These are phyloP conservation scores for Podospora comata DNA, from an alignment of 495 filamentous ascomycete species.

Conservation along the genomic window DNA sequence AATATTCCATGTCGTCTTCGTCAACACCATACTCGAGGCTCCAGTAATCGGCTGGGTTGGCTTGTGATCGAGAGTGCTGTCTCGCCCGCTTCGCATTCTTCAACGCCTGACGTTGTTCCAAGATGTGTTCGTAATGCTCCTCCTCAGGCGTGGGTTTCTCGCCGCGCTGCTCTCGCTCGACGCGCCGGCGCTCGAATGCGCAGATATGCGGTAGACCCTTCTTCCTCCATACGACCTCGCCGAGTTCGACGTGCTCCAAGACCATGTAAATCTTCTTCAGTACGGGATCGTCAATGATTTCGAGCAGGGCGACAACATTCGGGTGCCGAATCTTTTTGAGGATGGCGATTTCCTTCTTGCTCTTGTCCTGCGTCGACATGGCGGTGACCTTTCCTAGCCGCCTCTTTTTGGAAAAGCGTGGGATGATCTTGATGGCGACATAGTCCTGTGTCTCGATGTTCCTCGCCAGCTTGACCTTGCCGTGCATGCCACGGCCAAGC, in stretches of 20 bases:
- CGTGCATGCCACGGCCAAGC: conserved; percentile 90
- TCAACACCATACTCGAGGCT: conserved; percentile 78
- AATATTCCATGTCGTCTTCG: conserved; percentile 50
- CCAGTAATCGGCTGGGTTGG: conserved; percentile 58
- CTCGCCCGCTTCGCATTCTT: conserved; percentile 56
- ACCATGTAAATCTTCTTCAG: conserved; percentile 98
- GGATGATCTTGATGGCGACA: conserved; percentile 97
- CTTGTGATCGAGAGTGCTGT: conserved; percentile 36
- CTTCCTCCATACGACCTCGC: conserved; percentile 91
- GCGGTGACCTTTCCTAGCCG: conserved; percentile 72
- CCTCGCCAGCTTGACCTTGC: conserved; percentile 91
- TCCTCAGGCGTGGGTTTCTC: conserved; percentile 60
- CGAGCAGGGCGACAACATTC: conserved; percentile 89
- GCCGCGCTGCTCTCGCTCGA: conserved; percentile 67
- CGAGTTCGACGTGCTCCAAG: conserved; percentile 87
- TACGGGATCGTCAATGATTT: conserved; percentile 96
- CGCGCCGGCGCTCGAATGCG: conserved; percentile 71
- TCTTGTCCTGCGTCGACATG: conserved; percentile 75
- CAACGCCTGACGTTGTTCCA: conserved; percentile 53
- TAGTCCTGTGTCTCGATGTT: conserved; percentile 72
- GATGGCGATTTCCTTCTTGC: conserved; percentile 95
- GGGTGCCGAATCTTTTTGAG: conserved; percentile 96
- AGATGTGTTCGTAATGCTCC: conserved; percentile 55
- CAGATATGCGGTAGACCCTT: conserved; percentile 77
- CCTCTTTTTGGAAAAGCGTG: conserved; percentile 86